Conservation (phyloP, 352 stramenopile genomes). For the Blastocystis sp. region DNA sequence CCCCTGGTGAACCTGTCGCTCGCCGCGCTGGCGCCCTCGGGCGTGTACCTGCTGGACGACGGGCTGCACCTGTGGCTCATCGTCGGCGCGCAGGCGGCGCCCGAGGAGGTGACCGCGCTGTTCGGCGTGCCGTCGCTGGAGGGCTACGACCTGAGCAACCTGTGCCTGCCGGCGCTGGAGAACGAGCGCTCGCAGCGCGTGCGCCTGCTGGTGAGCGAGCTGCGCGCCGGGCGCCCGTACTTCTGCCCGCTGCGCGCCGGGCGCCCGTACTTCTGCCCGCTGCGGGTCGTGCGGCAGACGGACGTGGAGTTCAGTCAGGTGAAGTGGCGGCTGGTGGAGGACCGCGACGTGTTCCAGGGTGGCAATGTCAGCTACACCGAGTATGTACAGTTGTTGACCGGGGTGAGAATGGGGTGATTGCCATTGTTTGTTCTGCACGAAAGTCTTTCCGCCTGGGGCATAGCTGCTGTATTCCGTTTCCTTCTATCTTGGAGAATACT, state of each 20-base stretch:
- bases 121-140: constrained; percentile 90
- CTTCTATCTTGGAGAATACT: too few relatives aligned
- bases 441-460: too few relatives aligned
- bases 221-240: constrained; percentile 79
- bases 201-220: constrained; percentile 80
- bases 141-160: constrained; percentile 82
- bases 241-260: too few relatives aligned
- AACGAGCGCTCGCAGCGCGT: constrained; percentile 80
- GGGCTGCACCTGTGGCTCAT: constrained; percentile 90
- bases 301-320: constrained; percentile 85
- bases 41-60: constrained; percentile 94
- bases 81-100: constrained; percentile 85
- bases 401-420: constrained; percentile 36
- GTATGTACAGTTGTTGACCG: constrained; percentile 86
- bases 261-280: constrained; percentile 76
- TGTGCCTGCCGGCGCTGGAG: constrained; percentile 63
- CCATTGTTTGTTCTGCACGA: too few relatives aligned
- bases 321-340: constrained; percentile 94
- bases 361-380: constrained; percentile 94
- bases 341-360: constrained; percentile 91
- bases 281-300: constrained; percentile 88
- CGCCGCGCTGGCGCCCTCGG: constrained; percentile 85
- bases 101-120: constrained; percentile 82
- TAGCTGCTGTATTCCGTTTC: too few relatives aligned
- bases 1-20: constrained; percentile 87